phyloP scores from a whole-genome alignment of 2,329 filamentous ascomycete species.

The Fusarium denticulatum region DNA sequence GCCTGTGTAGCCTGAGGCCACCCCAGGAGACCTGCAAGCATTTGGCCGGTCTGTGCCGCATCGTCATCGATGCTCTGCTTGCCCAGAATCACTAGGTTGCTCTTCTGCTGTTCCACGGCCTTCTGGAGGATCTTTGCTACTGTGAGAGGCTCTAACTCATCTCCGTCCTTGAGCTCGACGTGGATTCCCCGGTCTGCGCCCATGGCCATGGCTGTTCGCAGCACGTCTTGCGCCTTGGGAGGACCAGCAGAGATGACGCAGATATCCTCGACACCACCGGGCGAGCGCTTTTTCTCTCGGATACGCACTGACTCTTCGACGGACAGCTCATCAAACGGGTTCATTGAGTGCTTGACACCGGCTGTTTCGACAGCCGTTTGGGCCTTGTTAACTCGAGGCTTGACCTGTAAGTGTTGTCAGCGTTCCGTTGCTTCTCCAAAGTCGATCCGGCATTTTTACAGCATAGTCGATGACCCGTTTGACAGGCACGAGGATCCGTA shows the following conservation, averaged over 20 bases:
- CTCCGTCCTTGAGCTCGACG: constrained; percentile 80
- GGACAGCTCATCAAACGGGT: constrained; percentile 98
- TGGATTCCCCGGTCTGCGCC: constrained; percentile 92
- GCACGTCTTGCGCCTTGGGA: constrained; percentile 84
- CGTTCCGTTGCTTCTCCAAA: constrained; percentile 3
- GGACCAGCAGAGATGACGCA: constrained; percentile 89
- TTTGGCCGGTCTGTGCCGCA: constrained; percentile 94
- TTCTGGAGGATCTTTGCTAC: constrained; percentile 89
- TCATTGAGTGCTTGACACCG: constrained; percentile 97
- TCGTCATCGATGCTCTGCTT: constrained; percentile 99
- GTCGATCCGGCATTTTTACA: constrained; percentile 57
- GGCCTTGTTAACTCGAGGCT: constrained; percentile 75
- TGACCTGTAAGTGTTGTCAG: constrained; percentile 60
- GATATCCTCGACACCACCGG: constrained; percentile 87
- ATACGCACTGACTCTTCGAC: constrained; percentile 96
- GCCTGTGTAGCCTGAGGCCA: constrained; percentile 98
- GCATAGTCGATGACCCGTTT: constrained; percentile 91
- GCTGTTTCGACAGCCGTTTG: constrained; percentile 90
- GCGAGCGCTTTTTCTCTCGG: constrained; percentile 82
- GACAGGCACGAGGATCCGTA: constrained; percentile 81
- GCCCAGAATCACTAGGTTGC: constrained; percentile 91
- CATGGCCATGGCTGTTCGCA: constrained; percentile 99
- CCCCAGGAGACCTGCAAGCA: constrained; percentile 90
- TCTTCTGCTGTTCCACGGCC: constrained; percentile 83
- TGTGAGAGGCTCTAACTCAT: constrained; percentile 85